Evolutionary conservation across 1,284 basidiomycete genomes (phyloP).

Genomic region (Marasmius oreades): DNA sequence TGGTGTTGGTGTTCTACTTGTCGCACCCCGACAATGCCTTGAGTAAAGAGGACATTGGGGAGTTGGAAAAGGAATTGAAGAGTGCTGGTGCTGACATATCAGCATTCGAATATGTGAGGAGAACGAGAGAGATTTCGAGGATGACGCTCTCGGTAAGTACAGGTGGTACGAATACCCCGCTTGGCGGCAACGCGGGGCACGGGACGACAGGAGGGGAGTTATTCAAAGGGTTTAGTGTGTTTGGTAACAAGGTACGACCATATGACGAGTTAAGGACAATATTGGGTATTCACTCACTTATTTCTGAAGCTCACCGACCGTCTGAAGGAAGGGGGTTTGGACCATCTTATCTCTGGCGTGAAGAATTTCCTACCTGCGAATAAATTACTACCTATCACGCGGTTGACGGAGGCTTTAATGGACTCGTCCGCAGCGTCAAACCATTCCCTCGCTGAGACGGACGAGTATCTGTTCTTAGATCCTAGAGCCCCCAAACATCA

Average conservation of each 20-base stretch:
- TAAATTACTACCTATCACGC: constrained; percentile 91
- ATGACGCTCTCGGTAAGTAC: constrained; percentile 77
- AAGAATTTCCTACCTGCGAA: constrained; percentile 97
- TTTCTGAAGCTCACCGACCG: constrained; percentile 77
- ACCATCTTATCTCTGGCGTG: constrained; percentile 95
- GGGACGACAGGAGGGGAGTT: constrained; percentile 57
- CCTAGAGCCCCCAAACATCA: constrained; percentile 72
- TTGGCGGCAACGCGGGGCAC: constrained; percentile 62
- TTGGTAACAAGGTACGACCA: constrained; percentile 81
- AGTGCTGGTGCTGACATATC: constrained; percentile 76
- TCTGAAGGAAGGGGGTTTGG: constrained; percentile 91
- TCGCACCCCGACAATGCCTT: constrained; percentile 80
- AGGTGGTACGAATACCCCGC: constrained; percentile 70
- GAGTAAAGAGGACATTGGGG: constrained; percentile 82
- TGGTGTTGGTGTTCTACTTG: constrained; percentile 93
- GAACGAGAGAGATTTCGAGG: constrained; percentile 85
- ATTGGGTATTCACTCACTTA: not conserved
- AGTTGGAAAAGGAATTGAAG: constrained; percentile 86
- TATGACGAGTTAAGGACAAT: not conserved
- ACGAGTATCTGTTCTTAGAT: constrained; percentile 95
- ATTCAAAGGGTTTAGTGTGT: constrained; percentile 88
- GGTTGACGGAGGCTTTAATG: constrained; percentile 94
- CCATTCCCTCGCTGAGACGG: constrained; percentile 92
- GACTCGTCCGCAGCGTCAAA: constrained; percentile 91
- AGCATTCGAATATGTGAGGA: constrained; percentile 91